phyloP scores from a whole-genome alignment of 345 rosid genomes.

The Aquilaria yunnanensis region DNA sequence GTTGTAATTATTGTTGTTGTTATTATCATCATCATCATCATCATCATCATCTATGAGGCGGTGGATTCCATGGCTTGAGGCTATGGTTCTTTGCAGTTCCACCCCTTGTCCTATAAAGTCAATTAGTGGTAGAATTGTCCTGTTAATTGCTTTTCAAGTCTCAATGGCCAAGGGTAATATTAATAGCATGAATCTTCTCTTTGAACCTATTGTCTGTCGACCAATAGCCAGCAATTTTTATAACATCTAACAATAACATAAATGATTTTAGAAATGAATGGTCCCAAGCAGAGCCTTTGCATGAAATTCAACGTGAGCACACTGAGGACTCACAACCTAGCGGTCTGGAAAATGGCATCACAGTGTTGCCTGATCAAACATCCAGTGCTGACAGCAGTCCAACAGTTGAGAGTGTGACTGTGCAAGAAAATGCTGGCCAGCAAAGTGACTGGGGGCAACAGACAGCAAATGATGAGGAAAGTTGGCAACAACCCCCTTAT shows the following conservation, averaged over 20 bases:
- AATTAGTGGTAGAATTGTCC: no score
- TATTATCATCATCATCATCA: no score
- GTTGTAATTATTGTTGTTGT: no score
- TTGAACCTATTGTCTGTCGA: slow-evolving; percentile 54
- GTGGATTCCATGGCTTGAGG: no score
- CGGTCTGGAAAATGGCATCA: slow-evolving; percentile 31
- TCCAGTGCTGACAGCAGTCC: slow-evolving; percentile 27
- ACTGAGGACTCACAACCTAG: slow-evolving; percentile 35
- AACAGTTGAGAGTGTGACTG: slow-evolving; percentile 27
- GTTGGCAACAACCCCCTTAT: slow-evolving; percentile 37
- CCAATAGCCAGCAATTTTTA: slow-evolving; percentile 43
- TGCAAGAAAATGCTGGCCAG: slow-evolving; percentile 40
- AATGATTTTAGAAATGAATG: slow-evolving; percentile 30
- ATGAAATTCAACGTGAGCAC: slow-evolving; percentile 31
- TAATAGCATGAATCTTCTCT: background rate
- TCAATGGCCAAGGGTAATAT: background rate
- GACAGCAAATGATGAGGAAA: slow-evolving; percentile 32
- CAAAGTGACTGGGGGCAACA: slow-evolving; percentile 39
- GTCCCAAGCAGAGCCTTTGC: slow-evolving; percentile 31
- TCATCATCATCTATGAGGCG: no score
- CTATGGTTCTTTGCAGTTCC: no score
- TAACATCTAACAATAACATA: slow-evolving; percentile 23
- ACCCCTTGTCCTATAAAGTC: no score
- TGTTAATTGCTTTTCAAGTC: slow-evolving; percentile 2
- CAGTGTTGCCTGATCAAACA: slow-evolving; percentile 33